Base-by-base conservation (phyloP, 768 basidiomycete species). In the Lanmaoa rubissima region DNA sequence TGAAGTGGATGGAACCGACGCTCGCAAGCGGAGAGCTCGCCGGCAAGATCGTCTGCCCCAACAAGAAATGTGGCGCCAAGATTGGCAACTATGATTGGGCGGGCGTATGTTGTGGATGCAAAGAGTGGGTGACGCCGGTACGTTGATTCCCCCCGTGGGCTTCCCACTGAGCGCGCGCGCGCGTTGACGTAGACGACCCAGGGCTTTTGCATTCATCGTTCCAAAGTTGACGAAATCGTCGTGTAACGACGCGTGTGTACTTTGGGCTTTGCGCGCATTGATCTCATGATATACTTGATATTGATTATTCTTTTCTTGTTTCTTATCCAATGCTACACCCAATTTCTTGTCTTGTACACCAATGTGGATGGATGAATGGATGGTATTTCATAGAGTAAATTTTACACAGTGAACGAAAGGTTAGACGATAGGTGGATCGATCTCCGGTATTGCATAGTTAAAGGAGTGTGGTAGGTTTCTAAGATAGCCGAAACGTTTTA, bases 41-140 rank as follows among this genome's bases (percentile, higher is more conserved):
- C 0, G 97, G 97, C 17, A 97, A 94, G 79, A 90, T 99, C 62
- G 57, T 82, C 0, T 99, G 97, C 64, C 97, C 97, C 4, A 96
- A 95, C 71, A 81, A 86, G 65, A 94, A 91, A 66, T 99, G 97
- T 65, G 80, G 81, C 3, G 86, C 83, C 26, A 99, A 99, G 75
- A 78, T 99, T 17, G 97, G 97, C 3, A 97, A 92, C 69, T 98
- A 87, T 64, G 94, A 97, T 69, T 99, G 97, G 97, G 93, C 94
- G 5, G 96, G 96, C 0, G 85, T 92, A 31, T 83, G 87, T 65
- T 96, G 94, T 68, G 88, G 91, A 24, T 98, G 94, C 67, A 90
- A 87, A 64, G 84, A 86, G 65, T 98, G 94, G 94, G 90, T 96
- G 28, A 87, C 86, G 10, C 94, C 94, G 43, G 94, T 94, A 48